Evolutionary conservation across 768 basidiomycete genomes (phyloP), one percentile per base, ranked within the genome.

Genomic region (Trametes gibbosa): DNA sequence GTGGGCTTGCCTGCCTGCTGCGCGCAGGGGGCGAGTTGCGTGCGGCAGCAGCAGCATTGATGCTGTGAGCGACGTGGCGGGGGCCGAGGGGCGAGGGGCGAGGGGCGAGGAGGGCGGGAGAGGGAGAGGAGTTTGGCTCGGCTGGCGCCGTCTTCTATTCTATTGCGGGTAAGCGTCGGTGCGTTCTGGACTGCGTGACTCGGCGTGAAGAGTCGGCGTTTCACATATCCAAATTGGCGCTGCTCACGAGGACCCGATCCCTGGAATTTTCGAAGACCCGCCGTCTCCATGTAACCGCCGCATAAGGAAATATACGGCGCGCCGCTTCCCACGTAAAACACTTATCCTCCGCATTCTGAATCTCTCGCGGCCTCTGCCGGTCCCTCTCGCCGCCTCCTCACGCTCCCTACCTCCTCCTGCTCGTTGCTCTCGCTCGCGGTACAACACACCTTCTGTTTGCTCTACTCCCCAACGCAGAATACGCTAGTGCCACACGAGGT

Each of bases 121-220:
- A 21, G 21, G 37, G 17, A 39, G 13, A 41, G 16, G 40, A 46
- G 45, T 39, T 23, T 32, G 49, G 53, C 45, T 56, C 62, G 62
- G 62, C 45, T 59, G 43, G 32, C 50, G 35, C 55, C 50, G 47
- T 53, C 48, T 55, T 55, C 61, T 50, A 49, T 56, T 60, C 61
- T 65, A 53, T 60, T 57, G 56, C 60, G 65, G 62, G 62, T 42
- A 66, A 62, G 62, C 62, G 62, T 58, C 62, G 58, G 64, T 62
- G 61, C 34, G 64, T 53, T 56, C 63, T 60, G 59, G 63, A 32
- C 57, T 50, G 58, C 46, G 64, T 59, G 58, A 56, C 60, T 62
- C 57, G 51, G 52, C 43, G 50, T 48, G 47, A 58, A 57, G 56
- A 29, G 49, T 10, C n/a, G n/a, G 32, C 50, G 65, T 66, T 66